Evolutionary conservation across 1,139 yeast species (phyloP).

Genomic region (Debaryomyces nepalensis): DNA sequence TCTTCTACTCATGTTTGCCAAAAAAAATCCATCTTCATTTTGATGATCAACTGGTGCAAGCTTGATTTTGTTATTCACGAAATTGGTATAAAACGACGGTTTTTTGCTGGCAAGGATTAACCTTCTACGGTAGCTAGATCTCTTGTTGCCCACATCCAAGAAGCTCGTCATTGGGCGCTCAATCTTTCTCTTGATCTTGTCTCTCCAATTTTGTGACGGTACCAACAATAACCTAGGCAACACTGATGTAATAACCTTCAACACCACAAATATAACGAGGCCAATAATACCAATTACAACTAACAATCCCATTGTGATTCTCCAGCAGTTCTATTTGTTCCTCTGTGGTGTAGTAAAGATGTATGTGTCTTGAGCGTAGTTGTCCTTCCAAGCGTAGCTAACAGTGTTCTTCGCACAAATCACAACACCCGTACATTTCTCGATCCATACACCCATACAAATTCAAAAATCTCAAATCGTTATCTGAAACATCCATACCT

Average conservation of each 20-base stretch:
- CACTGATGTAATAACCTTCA: slow-evolving; percentile 27
- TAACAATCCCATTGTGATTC: neutral
- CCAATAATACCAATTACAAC: slow-evolving; percentile 1
- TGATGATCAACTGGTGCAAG: slow-evolving; percentile 36
- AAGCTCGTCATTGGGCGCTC: slow-evolving; percentile 41
- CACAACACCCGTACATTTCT: neutral
- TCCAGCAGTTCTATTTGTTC: neutral
- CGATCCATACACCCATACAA: neutral
- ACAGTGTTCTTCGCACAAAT: too few relatives aligned
- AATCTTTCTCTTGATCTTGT: slow-evolving; percentile 40
- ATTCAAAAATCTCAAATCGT: neutral
- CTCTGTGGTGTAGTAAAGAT: neutral
- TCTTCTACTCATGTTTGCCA: slow-evolving; percentile 38
- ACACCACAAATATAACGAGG: slow-evolving; percentile 17
- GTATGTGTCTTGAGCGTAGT: neutral
- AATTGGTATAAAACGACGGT: slow-evolving; percentile 56
- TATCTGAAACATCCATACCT: slow-evolving; percentile 4
- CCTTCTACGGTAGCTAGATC: slow-evolving; percentile 56
- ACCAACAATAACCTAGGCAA: slow-evolving; percentile 46
- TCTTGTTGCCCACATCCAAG: slow-evolving; percentile 41
- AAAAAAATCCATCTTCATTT: slow-evolving; percentile 30
- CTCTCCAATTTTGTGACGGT: slow-evolving; percentile 52
- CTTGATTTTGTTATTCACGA: slow-evolving; percentile 42
- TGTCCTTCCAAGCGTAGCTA: too few relatives aligned
- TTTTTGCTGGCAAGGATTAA: slow-evolving; percentile 53